A percentile compares a stretch with the other conserved stretches of the same genome.
Evolutionary conservation across 179 eudicot species (phyloP).

Genomic region (Drosera spatulata): DNA sequence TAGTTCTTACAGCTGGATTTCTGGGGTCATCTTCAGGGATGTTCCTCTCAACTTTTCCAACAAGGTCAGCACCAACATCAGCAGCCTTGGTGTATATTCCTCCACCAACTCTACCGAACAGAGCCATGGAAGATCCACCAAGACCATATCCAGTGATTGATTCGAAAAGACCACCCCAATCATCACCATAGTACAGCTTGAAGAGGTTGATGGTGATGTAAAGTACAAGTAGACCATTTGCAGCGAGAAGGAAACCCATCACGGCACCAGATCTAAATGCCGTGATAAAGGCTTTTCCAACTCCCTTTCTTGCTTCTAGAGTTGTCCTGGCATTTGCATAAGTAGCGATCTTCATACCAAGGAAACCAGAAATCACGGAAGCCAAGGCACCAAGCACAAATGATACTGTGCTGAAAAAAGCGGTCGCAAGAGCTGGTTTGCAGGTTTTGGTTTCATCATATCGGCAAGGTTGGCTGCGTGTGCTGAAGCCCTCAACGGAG

Average conservation of each 20-base stretch:
- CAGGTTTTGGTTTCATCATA: constrained; percentile 58
- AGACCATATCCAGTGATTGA: constrained; percentile 94
- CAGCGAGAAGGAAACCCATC: constrained; percentile 98
- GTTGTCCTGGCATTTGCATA: constrained; percentile 97
- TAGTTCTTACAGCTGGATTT: constrained; percentile 37
- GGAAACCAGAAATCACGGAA: constrained; percentile 80
- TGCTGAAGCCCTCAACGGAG: constrained; percentile 93
- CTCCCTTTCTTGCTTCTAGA: constrained; percentile 92
- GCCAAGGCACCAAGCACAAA: constrained; percentile 87
- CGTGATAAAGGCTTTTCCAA: constrained; percentile 76
- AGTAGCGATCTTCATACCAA: constrained; percentile 95
- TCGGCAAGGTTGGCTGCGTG: constrained; percentile 55
- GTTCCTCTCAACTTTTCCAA: too few species aligned
- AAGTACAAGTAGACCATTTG: constrained; percentile 83
- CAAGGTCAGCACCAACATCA: too few species aligned
- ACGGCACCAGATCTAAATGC: constrained; percentile 97
- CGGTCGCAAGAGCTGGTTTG: constrained; percentile 93
- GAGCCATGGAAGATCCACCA: constrained; percentile 97
- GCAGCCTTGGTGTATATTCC: constrained; percentile 32
- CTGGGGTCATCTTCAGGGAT: too few species aligned
- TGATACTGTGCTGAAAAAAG: constrained; percentile 69
- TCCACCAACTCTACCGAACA: constrained; percentile 94
- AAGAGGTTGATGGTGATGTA: constrained; percentile 68
- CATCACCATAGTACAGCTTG: constrained; percentile 91
- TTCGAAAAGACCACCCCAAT: constrained; percentile 95